Conservation (phyloP, 352 stramenopile species). For the Phytophthora cactorum region DNA sequence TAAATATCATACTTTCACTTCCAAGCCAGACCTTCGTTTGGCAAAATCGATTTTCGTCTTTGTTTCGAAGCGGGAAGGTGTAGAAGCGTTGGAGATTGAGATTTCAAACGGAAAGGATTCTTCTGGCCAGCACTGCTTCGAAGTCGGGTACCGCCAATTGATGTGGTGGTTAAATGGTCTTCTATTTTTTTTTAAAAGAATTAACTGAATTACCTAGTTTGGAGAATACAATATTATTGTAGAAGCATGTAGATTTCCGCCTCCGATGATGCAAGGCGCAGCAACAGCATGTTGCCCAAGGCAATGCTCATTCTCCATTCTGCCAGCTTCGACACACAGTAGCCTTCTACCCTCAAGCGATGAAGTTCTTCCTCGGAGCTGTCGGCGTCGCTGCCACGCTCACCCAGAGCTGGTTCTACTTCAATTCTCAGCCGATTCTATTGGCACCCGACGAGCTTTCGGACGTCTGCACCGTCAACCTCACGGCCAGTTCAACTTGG, state of each 20-base stretch:
- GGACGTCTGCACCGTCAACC: constrained; percentile 12
- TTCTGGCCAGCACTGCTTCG: no score
- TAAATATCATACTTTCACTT: no score
- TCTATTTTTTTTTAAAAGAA: no score
- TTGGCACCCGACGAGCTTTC: constrained; percentile 1
- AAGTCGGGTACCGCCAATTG: no score
- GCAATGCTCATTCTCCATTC: constrained; percentile 21
- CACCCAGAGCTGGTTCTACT: constrained; percentile 29
- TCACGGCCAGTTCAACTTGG: constrained; percentile 2
- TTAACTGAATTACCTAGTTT: no score
- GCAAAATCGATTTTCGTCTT: no score
- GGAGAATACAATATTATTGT: no score
- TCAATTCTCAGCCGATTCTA: background rate
- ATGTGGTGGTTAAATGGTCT: no score
- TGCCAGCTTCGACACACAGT: constrained; percentile 7
- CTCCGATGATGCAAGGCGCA: constrained; percentile 14
- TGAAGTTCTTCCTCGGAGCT: constrained; percentile 29
- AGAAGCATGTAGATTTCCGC: background rate
- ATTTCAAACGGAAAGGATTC: no score
- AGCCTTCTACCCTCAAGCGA: background rate
- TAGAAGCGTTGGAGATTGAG: no score
- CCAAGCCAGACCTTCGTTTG: no score
- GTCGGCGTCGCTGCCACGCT: constrained; percentile 15
- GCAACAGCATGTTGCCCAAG: background rate
- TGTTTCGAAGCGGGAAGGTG: no score